Conservation (phyloP, 495 filamentous ascomycete genomes). For the Sporormia fimetaria region DNA sequence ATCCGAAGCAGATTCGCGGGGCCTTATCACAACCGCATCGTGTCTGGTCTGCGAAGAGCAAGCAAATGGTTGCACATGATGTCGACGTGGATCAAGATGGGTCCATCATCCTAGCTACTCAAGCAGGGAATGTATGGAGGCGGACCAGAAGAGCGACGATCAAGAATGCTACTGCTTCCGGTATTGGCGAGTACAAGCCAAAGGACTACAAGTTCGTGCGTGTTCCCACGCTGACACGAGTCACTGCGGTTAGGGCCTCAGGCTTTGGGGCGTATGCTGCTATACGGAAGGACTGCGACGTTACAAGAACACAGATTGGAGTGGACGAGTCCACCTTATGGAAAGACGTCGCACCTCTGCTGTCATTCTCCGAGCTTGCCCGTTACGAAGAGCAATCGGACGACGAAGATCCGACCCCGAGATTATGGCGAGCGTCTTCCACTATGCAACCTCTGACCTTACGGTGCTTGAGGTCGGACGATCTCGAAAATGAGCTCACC, state of each 20-base stretch:
- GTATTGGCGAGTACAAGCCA: conserved; percentile 41
- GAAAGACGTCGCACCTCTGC: conserved; percentile 59
- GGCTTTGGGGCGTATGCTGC: conserved; percentile 81
- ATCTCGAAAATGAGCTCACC: conserved; percentile 32
- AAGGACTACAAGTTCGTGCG: conserved; percentile 90
- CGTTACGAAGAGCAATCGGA: conserved; percentile 22
- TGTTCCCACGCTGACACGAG: conserved; percentile 73
- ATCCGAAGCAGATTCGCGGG: conserved; percentile 72
- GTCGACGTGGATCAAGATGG: conserved; percentile 86
- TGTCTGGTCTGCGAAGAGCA: conserved; percentile 72
- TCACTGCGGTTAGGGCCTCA: conserved; percentile 73
- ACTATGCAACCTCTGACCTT: conserved; percentile 43
- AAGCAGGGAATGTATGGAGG: conserved; percentile 84
- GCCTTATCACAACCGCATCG: conserved; percentile 62
- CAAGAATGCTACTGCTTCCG: conserved; percentile 54
- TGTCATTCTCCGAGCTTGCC: conserved; percentile 43
- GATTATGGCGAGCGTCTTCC: conserved; percentile 40
- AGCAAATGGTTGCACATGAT: conserved; percentile 74
- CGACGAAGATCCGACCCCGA: conserved; percentile 31
- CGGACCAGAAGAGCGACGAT: conserved; percentile 68
- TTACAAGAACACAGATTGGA: conserved; percentile 61
- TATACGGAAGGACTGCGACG: conserved; percentile 71
- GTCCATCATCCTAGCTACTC: conserved; percentile 86
- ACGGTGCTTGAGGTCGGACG: conserved; percentile 25
- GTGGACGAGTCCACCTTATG: conserved; percentile 55